Percentiles rank a stretch among this genome's conserved stretches.
phyloP scores from a whole-genome alignment of 2,329 filamentous ascomycete genomes.

The Aureobasidium melanogenum region DNA sequence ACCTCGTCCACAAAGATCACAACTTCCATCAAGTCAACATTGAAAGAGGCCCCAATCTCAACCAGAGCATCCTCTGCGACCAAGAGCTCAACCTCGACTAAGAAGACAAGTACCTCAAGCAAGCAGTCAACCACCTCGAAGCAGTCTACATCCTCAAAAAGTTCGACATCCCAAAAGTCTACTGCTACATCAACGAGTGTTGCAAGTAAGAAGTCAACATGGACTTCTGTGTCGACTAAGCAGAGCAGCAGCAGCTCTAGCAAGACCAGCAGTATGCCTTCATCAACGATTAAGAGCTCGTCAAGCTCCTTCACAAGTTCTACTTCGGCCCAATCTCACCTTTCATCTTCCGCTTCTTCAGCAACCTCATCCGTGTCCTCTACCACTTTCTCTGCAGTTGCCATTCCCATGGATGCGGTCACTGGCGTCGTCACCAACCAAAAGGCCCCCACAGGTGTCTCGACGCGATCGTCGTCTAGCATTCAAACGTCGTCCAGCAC shows the following conservation, averaged over 20 bases:
- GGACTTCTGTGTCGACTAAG: background rate
- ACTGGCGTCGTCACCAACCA: background rate
- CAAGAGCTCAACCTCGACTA: background rate
- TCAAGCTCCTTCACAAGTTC: background rate
- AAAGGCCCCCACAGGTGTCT: background rate
- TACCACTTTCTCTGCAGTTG: background rate
- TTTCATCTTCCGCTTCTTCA: background rate
- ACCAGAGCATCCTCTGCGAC: background rate
- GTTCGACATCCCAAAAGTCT: background rate
- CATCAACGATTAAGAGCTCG: background rate
- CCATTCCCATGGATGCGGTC: background rate
- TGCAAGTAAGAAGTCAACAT: background rate
- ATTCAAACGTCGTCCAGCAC: background rate
- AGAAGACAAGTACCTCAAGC: slow-evolving; percentile 1
- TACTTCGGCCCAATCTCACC: background rate
- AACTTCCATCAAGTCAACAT: background rate
- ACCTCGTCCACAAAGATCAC: background rate
- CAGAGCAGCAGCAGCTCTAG: background rate
- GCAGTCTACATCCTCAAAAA: background rate
- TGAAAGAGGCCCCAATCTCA: background rate
- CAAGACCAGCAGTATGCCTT: background rate
- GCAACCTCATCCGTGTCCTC: background rate
- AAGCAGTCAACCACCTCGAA: background rate
- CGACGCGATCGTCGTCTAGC: background rate
- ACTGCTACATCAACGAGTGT: background rate